Conservation (phyloP, 805 yeast species). For the Ogataea neopini region DNA sequence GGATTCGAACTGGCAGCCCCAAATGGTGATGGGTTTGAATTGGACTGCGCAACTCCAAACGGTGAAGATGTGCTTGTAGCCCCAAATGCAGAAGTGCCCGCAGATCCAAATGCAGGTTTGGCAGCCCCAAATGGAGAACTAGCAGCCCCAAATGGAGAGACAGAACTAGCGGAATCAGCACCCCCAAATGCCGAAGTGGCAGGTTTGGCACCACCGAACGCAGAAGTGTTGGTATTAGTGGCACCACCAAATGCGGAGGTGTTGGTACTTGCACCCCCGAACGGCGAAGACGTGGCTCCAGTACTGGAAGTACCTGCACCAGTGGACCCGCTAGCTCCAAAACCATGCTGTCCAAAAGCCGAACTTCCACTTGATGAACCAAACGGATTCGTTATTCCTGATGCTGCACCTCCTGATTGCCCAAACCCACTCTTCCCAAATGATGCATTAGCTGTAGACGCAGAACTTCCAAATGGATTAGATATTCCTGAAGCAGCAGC, state of each 20-base stretch:
- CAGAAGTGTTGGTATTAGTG: too few species aligned
- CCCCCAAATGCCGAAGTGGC: slow-evolving; percentile 9
- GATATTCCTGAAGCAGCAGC: slow-evolving; percentile 2
- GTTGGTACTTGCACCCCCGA: background rate
- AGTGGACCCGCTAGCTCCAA: slow-evolving; percentile 24
- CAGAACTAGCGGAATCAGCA: background rate
- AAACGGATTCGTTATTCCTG: slow-evolving; percentile 6
- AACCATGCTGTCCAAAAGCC: slow-evolving; percentile 16
- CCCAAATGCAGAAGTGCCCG: slow-evolving; percentile 13
- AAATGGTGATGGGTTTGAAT: slow-evolving; percentile 4
- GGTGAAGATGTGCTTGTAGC: slow-evolving; percentile 4
- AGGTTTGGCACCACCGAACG: too few species aligned
- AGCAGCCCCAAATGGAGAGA: background rate
- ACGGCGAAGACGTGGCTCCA: background rate
- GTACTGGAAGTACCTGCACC: too few species aligned
- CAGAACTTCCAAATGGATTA: slow-evolving; percentile 19
- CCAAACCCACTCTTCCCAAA: slow-evolving; percentile 9
- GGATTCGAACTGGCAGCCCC: slow-evolving; percentile 12
- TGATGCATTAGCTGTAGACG: slow-evolving; percentile 12
- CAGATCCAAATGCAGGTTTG: background rate
- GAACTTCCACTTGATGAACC: slow-evolving; percentile 7
- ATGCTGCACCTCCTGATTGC: background rate
- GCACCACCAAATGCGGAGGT: too few species aligned
- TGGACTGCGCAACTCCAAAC: background rate
- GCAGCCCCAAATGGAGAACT: slow-evolving; percentile 2